Evolutionary conservation across 495 filamentous ascomycete species (phyloP).

Genomic region (Copromyces sp.): DNA sequence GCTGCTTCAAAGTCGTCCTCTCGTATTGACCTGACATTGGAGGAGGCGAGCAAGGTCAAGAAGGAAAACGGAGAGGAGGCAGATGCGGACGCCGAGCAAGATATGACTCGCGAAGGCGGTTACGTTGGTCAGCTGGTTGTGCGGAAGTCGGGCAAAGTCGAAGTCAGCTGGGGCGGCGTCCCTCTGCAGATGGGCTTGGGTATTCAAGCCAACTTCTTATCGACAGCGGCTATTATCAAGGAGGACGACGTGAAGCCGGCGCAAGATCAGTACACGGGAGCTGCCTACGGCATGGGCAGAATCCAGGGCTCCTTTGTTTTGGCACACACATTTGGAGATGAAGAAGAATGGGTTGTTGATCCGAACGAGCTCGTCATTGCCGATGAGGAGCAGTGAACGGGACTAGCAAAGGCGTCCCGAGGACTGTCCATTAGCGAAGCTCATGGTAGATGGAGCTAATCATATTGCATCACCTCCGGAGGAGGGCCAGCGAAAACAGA

Average conservation of each 20-base stretch:
- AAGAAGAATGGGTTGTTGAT: constrained; percentile 32
- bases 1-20: constrained; percentile 10
- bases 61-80: constrained; percentile 17
- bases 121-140: constrained; percentile 49
- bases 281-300: constrained; percentile 45
- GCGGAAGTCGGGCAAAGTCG: constrained; percentile 47
- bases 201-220: constrained; percentile 34
- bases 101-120: constrained; percentile 29
- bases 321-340: constrained; percentile 42
- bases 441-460: not conserved
- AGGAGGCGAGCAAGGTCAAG: constrained; percentile 10
- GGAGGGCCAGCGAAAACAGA: not conserved
- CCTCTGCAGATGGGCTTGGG: constrained; percentile 35
- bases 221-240: constrained; percentile 35
- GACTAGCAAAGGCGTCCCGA: not conserved
- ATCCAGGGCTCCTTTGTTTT: constrained; percentile 49
- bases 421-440: not conserved
- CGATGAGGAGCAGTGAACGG: constrained; percentile 3
- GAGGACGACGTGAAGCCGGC: constrained; percentile 31
- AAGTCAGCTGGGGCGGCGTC: constrained; percentile 51
- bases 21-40: constrained; percentile 28
- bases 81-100: not conserved
- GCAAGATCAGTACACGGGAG: constrained; percentile 23
- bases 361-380: constrained; percentile 16
- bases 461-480: not conserved